Conservation (phyloP, 306 rosid genomes). For the Abrus precatorius region DNA sequence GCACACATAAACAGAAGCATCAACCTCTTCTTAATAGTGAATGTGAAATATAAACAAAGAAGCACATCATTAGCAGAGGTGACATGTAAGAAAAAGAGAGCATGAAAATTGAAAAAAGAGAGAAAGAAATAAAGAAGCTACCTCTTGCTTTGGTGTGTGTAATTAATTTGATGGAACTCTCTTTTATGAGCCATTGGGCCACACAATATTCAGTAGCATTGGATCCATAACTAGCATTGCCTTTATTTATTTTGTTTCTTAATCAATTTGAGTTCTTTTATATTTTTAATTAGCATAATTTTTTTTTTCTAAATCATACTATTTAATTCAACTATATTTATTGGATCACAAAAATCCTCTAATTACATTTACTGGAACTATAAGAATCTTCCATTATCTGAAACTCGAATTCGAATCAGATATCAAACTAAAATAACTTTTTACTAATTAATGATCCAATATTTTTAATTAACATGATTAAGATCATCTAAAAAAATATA, state of each 20-base stretch:
- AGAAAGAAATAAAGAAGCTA: neutral
- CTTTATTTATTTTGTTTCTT: conserved; percentile 8
- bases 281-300: too few relatives aligned
- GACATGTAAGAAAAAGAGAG: conserved; percentile 24
- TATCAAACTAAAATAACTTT: too few relatives aligned
- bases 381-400: too few relatives aligned
- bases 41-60: conserved; percentile 7
- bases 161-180: conserved; percentile 37
- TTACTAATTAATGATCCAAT: too few relatives aligned
- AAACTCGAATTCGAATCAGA: too few relatives aligned
- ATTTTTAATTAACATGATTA: too few relatives aligned
- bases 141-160: conserved; percentile 42
- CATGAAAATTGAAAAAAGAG: neutral
- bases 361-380: too few relatives aligned
- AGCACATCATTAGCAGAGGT: conserved; percentile 17
- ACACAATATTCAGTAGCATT: conserved; percentile 35
- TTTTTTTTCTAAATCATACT: too few relatives aligned
- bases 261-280: too few relatives aligned
- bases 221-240: conserved; percentile 38
- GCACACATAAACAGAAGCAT: conserved; percentile 19
- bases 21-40: conserved; percentile 26
- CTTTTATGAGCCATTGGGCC: conserved; percentile 40
- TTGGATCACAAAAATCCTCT: too few relatives aligned
- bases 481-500: too few relatives aligned
- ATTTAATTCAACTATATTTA: too few relatives aligned